These are phyloP conservation scores for Leptographium procerum DNA, from an alignment of 2,329 filamentous ascomycete genomes.

Conservation along the genomic window DNA sequence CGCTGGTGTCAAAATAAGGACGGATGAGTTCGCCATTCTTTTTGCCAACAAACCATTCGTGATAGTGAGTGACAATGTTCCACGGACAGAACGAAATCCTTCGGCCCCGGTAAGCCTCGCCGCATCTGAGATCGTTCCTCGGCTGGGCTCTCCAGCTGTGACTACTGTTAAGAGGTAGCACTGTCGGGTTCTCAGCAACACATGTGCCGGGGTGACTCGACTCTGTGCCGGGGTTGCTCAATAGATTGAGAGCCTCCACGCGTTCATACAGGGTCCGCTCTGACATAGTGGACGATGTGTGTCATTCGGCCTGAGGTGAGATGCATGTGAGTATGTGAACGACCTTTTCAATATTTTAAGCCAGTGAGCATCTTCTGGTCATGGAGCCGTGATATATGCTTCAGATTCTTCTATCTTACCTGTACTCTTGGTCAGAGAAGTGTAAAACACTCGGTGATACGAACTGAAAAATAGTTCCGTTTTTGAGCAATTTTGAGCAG, in stretches of 20 bases:
- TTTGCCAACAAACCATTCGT: slow-evolving; percentile 45
- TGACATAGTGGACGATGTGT: background rate
- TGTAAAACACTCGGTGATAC: background rate
- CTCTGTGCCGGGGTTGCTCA: background rate
- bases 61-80: slow-evolving; percentile 44
- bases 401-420: background rate
- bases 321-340: background rate
- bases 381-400: background rate
- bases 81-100: slow-evolving; percentile 33
- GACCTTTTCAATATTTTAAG: background rate
- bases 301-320: background rate
- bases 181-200: background rate
- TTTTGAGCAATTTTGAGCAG: background rate
- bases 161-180: background rate
- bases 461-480: background rate
- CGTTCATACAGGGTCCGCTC: background rate
- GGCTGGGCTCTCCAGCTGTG: background rate
- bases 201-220: background rate
- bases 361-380: background rate
- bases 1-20: slow-evolving; percentile 42
- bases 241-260: background rate
- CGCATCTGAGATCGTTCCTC: background rate
- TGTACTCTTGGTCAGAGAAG: background rate
- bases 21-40: slow-evolving; percentile 35
- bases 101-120: slow-evolving; percentile 4